Evolutionary conservation across 2,329 filamentous ascomycete genomes (phyloP), one percentile per base, ranked within the genome.

Genomic region (Xylariaceae sp.): DNA sequence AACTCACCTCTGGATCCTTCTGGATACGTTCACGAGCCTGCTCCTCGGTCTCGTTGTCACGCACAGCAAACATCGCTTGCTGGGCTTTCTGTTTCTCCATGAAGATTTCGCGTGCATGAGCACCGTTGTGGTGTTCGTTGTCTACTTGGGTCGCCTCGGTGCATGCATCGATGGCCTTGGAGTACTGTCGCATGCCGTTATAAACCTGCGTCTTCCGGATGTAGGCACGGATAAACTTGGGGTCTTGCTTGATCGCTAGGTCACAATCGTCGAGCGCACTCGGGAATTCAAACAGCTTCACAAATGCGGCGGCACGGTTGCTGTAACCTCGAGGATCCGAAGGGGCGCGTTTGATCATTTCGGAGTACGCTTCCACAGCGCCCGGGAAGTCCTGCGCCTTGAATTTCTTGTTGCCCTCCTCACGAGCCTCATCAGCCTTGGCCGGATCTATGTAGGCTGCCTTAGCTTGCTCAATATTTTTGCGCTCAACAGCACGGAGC

Each of bases 101-200:
- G 62, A 96, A 89, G 60, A 98, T 95, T 73, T 98, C 93, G 33
- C 89, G 82, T 1, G 85, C 76, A 64, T 96, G 93, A 64, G 88
- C 89, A 49, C 86, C 83, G 45, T 70, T 73, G 68, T 82, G 73
- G 62, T 77, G 67, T 56, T 82, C 80, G 48, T 76, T 77, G 66
- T 98, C 93, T 49, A 94, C 79, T 57, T 82, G 77, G 7, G 77
- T 74, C 1, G 94, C 93, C 64, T 90, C 88, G 32, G 81, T 81
- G 72, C 91, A 95, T 6, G 85, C 86, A 64, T 98, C 93, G 47
- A 97, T 75, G 64, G 88, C 94, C 67, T 91, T 92, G 68, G 85
- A 95, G 76, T 95, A 97, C 69, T 98, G 92, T 68, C 93, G 88
- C 93, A 98, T 98, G 59, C 90, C 90, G 57, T 93, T 90, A 68